Conservation (phyloP, 225 moss, liverwort and hornwort genomes). For the Physcomitrium patens region DNA sequence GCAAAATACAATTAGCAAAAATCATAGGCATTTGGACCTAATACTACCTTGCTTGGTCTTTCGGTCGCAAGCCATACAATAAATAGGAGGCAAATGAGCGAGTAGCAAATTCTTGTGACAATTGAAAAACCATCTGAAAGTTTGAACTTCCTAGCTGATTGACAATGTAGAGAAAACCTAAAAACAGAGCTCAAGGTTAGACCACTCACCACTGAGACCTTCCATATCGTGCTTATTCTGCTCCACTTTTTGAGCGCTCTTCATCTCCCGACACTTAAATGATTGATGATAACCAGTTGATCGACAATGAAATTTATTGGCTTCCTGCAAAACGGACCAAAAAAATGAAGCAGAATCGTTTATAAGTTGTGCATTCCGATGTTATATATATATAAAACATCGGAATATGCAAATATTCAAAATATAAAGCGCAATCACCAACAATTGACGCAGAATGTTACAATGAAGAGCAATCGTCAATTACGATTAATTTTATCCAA, state of each 20-base stretch:
- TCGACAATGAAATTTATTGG: conserved; percentile 50
- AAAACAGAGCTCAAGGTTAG: not conserved
- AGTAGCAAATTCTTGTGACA: conserved; percentile 9
- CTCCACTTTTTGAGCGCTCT: conserved; percentile 31
- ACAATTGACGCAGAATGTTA: conserved; percentile 2
- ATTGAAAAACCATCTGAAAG: not conserved
- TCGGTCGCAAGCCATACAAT: not conserved
- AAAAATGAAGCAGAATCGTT: conserved; percentile 1
- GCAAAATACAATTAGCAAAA: conserved; percentile 2
- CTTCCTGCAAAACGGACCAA: conserved; percentile 40
- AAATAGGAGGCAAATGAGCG: not conserved
- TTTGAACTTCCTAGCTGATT: conserved; percentile 4
- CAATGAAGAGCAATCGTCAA: not conserved
- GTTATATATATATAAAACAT: too few species aligned
- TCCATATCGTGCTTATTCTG: conserved; percentile 40
- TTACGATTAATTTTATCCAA: not conserved
- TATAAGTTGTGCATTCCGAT: not conserved
- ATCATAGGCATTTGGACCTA: not conserved
- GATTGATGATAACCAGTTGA: conserved; percentile 56
- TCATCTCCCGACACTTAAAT: conserved; percentile 53
- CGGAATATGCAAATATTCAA: too few species aligned
- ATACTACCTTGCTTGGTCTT: not conserved
- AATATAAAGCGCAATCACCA: not conserved
- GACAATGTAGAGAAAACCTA: conserved; percentile 3
- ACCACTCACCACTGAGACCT: conserved; percentile 40